Percentiles rank a stretch among this genome's conserved stretches.
Evolutionary conservation across 2,329 filamentous ascomycete genomes (phyloP).

Genomic region (Neophaeococcomyces mojaviensis): DNA sequence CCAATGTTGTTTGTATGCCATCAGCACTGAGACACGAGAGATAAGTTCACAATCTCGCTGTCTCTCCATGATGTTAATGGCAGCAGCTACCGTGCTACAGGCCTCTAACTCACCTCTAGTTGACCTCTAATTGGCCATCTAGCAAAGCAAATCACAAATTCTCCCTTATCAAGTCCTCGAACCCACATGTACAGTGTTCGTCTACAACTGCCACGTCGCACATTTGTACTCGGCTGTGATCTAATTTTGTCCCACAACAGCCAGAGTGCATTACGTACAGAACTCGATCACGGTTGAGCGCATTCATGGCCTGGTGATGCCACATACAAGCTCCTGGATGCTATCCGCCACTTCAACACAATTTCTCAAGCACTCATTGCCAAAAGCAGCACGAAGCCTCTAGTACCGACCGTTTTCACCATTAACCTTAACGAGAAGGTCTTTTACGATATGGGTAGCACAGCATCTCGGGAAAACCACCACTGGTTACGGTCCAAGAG

Average conservation of each 20-base stretch:
- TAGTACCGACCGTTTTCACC: slow-evolving; percentile 7
- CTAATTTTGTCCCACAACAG: slow-evolving; percentile 1
- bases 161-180: neutral
- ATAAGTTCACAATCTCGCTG: slow-evolving; percentile 2
- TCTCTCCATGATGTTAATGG: slow-evolving; percentile 7
- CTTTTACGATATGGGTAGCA: slow-evolving; percentile 30
- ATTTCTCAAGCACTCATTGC: neutral
- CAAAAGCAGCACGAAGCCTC: neutral
- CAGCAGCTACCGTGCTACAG: neutral
- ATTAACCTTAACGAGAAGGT: slow-evolving; percentile 34
- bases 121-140: slow-evolving; percentile 4
- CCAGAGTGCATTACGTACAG: slow-evolving; percentile 5
- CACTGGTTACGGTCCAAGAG: neutral
- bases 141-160: neutral
- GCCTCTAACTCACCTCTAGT: slow-evolving; percentile 5
- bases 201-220: slow-evolving; percentile 7
- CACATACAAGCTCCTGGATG: neutral
- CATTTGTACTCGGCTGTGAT: slow-evolving; percentile 8
- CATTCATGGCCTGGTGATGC: slow-evolving; percentile 4
- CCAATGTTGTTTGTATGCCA: slow-evolving; percentile 2
- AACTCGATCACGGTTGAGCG: slow-evolving; percentile 5
- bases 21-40: slow-evolving; percentile 1
- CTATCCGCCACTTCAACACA: slow-evolving; percentile 4
- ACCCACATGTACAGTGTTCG: neutral
- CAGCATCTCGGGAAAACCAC: neutral